Percentiles rank a stretch among this genome's conserved stretches.
phyloP scores from a whole-genome alignment of 2,329 filamentous ascomycete genomes.

The Talaromyces sp. region DNA sequence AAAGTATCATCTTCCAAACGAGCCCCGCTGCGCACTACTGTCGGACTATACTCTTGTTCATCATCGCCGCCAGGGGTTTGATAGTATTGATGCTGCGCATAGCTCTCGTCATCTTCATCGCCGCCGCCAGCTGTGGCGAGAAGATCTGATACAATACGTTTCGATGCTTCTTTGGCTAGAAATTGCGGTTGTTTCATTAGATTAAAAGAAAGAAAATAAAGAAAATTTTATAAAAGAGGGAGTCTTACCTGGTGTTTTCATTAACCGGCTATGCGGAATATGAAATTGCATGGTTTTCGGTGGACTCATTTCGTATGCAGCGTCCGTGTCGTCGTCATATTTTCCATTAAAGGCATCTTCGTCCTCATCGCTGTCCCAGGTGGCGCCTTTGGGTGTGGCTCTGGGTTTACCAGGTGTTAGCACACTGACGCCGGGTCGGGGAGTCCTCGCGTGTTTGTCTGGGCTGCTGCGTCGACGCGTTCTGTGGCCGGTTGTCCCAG shows the following conservation, averaged over 20 bases:
- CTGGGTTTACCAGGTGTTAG: slow-evolving; percentile 59
- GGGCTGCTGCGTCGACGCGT: slow-evolving; percentile 22
- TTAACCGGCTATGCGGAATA: slow-evolving; percentile 43
- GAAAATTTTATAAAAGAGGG: no score
- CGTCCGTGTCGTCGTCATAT: slow-evolving; percentile 49
- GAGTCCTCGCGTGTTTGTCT: slow-evolving; percentile 22
- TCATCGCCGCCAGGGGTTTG: slow-evolving; percentile 18
- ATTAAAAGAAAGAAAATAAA: no score
- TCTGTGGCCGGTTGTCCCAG: slow-evolving; percentile 49
- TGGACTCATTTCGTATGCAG: slow-evolving; percentile 67
- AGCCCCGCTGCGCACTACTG: slow-evolving; percentile 36
- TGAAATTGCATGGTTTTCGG: slow-evolving; percentile 65
- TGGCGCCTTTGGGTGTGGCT: slow-evolving; percentile 31
- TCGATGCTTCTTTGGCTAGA: slow-evolving; percentile 45
- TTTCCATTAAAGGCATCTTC: background rate
- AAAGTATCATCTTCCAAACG: slow-evolving; percentile 44
- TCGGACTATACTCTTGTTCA: slow-evolving; percentile 39
- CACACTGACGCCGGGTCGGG: slow-evolving; percentile 77
- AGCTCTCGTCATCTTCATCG: slow-evolving; percentile 22
- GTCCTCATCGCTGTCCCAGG: slow-evolving; percentile 66
- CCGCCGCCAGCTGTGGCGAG: slow-evolving; percentile 38
- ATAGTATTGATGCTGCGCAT: slow-evolving; percentile 3
- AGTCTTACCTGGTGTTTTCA: slow-evolving; percentile 42
- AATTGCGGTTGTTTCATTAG: background rate
- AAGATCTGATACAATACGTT: slow-evolving; percentile 44